Percentiles rank a stretch among this genome's conserved stretches.
phyloP scores from a whole-genome alignment of 1,284 basidiomycete species.

The Papiliotrema fonsecae region DNA sequence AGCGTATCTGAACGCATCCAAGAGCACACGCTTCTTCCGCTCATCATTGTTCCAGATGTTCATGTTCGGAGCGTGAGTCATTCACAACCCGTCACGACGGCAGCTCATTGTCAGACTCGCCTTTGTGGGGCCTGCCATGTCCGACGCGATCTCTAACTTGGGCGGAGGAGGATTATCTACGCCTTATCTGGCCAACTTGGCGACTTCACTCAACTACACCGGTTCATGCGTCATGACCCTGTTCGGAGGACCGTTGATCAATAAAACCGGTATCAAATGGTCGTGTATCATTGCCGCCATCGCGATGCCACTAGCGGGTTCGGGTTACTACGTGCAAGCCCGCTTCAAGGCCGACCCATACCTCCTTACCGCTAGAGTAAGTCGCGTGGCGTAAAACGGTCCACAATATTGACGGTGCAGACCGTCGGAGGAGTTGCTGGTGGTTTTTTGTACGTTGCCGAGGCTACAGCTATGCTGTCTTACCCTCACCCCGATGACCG shows the following conservation, averaged over 20 bases:
- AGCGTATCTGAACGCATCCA: conserved; percentile 14
- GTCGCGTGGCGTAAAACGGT: too few species aligned
- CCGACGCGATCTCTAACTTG: conserved; percentile 25
- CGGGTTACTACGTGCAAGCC: conserved; percentile 21
- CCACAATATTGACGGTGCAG: conserved; percentile 13
- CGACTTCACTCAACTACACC: not conserved
- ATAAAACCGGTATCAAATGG: conserved; percentile 33
- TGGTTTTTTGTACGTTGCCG: conserved; percentile 32
- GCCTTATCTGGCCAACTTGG: conserved; percentile 25
- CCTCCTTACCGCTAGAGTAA: conserved; percentile 21
- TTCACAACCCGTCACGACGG: not conserved
- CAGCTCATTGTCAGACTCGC: conserved; percentile 8
- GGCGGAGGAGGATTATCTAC: conserved; percentile 29
- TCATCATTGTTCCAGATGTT: conserved; percentile 26
- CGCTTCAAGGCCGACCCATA: conserved; percentile 17
- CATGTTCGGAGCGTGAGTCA: conserved; percentile 26
- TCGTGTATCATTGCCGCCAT: conserved; percentile 25
- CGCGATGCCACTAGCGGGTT: conserved; percentile 15
- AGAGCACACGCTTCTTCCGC: conserved; percentile 15
- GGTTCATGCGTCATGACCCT: conserved; percentile 16
- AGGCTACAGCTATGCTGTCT: conserved; percentile 32
- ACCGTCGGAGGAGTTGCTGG: conserved; percentile 14
- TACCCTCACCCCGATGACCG: conserved; percentile 25
- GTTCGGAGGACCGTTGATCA: conserved; percentile 31
- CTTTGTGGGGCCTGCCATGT: conserved; percentile 27